A percentile compares a stretch with the other conserved stretches of the same genome.
Conservation (phyloP, 1,284 basidiomycete genomes). For the Papiliotrema flavescens region DNA sequence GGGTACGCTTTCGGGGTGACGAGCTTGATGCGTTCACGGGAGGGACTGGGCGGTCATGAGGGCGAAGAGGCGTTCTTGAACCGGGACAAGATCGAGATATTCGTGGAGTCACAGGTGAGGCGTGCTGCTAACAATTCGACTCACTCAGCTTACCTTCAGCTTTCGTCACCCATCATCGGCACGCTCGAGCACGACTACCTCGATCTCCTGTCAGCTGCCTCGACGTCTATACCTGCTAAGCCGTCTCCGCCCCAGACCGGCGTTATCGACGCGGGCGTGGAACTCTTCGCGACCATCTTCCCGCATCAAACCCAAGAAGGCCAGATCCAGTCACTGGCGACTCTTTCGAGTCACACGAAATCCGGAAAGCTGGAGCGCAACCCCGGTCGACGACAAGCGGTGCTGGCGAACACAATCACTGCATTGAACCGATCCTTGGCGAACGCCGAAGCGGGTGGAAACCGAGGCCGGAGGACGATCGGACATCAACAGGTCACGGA, state of each 20-base stretch:
- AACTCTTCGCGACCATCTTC: conserved; percentile 76
- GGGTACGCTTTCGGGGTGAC: conserved; percentile 92
- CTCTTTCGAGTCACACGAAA: conserved; percentile 59
- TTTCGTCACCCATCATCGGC: conserved; percentile 72
- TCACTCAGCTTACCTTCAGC: conserved; percentile 53
- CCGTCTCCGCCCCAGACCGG: conserved; percentile 72
- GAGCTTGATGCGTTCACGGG: conserved; percentile 54
- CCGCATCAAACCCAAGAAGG: conserved; percentile 71
- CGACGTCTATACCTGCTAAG: conserved; percentile 41
- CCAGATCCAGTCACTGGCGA: conserved; percentile 64
- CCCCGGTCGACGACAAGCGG: conserved; percentile 80
- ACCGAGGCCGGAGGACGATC: conserved; percentile 64
- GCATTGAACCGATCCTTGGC: conserved; percentile 74
- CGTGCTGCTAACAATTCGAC: no score
- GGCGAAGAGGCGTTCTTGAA: conserved; percentile 62
- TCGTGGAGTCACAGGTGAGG: conserved; percentile 70
- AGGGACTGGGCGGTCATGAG: conserved; percentile 31
- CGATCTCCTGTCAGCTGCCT: conserved; percentile 56
- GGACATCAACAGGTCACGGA: conserved; percentile 67
- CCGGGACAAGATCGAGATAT: conserved; percentile 70
- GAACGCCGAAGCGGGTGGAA: conserved; percentile 53
- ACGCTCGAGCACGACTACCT: conserved; percentile 85
- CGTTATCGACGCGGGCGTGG: conserved; percentile 83
- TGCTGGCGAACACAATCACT: conserved; percentile 76
- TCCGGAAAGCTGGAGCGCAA: conserved; percentile 85